These are phyloP conservation scores for Colletotrichum eleusines DNA, from an alignment of 2,329 filamentous ascomycete genomes.

Conservation along the genomic window DNA sequence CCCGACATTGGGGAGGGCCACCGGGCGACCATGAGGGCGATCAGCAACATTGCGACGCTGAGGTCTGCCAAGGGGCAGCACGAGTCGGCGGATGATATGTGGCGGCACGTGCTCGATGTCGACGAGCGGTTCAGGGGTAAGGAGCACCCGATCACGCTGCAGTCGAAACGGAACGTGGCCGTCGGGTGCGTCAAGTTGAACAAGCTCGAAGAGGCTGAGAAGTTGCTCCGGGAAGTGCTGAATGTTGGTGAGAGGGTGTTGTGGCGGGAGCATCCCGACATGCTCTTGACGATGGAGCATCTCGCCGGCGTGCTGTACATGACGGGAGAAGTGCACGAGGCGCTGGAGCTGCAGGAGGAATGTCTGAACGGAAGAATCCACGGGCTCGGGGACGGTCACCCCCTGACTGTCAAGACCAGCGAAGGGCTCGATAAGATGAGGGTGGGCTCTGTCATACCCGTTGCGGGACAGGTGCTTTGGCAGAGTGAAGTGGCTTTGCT, in stretches of 20 bases:
- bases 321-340: neutral
- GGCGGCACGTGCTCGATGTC: neutral
- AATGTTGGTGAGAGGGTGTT: constrained; percentile 6
- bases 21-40: constrained; percentile 7
- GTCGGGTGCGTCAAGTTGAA: constrained; percentile 45
- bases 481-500: neutral
- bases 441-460: neutral
- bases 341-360: neutral
- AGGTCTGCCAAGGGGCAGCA: neutral
- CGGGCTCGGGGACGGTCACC: neutral
- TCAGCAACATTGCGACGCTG: constrained; percentile 10
- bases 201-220: constrained; percentile 50
- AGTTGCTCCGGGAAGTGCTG: constrained; percentile 48
- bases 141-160: constrained; percentile 16
- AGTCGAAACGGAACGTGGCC: constrained; percentile 19
- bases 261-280: constrained; percentile 20
- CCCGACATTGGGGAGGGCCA: neutral
- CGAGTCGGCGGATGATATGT: constrained; percentile 8
- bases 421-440: neutral
- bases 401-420: neutral
- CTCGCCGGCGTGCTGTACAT: constrained; percentile 4
- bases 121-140: neutral
- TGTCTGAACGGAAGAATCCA: neutral
- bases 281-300: constrained; percentile 11
- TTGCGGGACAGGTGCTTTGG: constrained; percentile 13